Percentiles rank a stretch among this genome's conserved stretches.
phyloP scores from a whole-genome alignment of 2,329 filamentous ascomycete genomes.

The Xylariales sp. region DNA sequence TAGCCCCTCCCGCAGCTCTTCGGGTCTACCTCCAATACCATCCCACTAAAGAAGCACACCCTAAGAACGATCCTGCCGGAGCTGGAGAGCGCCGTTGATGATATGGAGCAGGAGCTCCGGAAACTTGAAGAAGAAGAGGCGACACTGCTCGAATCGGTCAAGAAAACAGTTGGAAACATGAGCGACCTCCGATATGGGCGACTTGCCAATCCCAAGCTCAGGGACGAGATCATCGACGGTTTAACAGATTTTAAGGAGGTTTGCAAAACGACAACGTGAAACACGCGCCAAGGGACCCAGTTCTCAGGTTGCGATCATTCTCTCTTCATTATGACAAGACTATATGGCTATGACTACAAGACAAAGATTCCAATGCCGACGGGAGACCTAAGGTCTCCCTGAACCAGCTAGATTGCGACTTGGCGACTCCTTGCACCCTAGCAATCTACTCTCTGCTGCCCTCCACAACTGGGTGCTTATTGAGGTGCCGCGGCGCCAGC shows the following conservation, averaged over 20 bases:
- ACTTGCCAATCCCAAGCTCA: conserved; percentile 60
- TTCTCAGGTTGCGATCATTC: no score
- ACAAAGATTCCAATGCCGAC: no score
- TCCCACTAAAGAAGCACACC: conserved; percentile 52
- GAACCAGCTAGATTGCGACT: no score
- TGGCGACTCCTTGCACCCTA: no score
- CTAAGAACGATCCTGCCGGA: conserved; percentile 62
- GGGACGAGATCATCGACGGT: conserved; percentile 63
- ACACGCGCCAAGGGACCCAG: no score
- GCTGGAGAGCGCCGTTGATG: conserved; percentile 61
- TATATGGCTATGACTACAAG: conserved; percentile 7
- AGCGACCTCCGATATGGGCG: conserved; percentile 82
- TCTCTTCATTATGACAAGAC: conserved; percentile 7
- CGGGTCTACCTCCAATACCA: conserved; percentile 39
- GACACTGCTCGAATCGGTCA: conserved; percentile 55
- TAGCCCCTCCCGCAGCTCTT: conserved; percentile 47
- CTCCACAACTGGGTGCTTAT: no score
- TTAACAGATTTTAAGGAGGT: conserved; percentile 59
- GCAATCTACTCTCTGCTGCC: no score
- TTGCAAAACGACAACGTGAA: conserved; percentile 47
- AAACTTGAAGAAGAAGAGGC: conserved; percentile 62
- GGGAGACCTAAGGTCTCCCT: no score
- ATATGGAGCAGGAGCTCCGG: conserved; percentile 65
- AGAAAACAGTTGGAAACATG: conserved; percentile 64
- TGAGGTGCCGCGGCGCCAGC: conserved; percentile 21